Evolutionary conservation across 306 rosid species (phyloP), one percentile per base, ranked within the genome.

Genomic region (Luffa acutangula): DNA sequence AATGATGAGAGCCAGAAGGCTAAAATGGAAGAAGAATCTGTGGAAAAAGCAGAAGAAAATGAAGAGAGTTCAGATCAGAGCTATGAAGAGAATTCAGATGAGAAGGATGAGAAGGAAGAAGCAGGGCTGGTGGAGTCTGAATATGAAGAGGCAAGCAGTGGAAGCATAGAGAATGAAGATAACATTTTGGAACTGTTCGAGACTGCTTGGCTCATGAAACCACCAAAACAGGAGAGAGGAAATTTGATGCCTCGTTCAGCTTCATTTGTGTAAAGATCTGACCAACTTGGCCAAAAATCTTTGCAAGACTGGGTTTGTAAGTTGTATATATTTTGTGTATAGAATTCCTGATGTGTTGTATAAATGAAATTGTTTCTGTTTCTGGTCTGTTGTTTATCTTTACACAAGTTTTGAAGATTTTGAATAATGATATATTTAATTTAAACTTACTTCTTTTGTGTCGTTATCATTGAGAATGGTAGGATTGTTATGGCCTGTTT

Each of bases 181-280:
- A 76, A 82, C 2, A 75, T 93, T 66, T n/a, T 89, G 15, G 82
- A 84, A 15, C 79, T 93, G 90, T 91, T 93, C 1, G 98, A 93
- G 72, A 81, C 87, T 3, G 87, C 88, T 43, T 90, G 97, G 96
- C 87, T 85, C 33, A 87, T 67, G 97, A 86, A 80, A 7, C 75
- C 83, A 9, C 76, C 82, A 12, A 12, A 12, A 18, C 70, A 39
- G 34, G 60, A 18, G 3, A 63, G 63, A 79, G 43, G 57, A 57
- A 43, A 20, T 36, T 3, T 13, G 21, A 10, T 71, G 57, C 11
- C 39, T 5, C 76, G 76, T 71, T 71, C 57, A 49, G 43, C 78
- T 73, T 73, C 78, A 45, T 1, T 15, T 25, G 2, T 60, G 3
- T 60, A 4, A 60, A 48, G 15, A 48, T 48, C 11, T 48, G 39